Percentiles rank a stretch among this genome's conserved stretches.
Evolutionary conservation across 352 stramenopile species (phyloP).

Genomic region (Pythium sukuiense): DNA sequence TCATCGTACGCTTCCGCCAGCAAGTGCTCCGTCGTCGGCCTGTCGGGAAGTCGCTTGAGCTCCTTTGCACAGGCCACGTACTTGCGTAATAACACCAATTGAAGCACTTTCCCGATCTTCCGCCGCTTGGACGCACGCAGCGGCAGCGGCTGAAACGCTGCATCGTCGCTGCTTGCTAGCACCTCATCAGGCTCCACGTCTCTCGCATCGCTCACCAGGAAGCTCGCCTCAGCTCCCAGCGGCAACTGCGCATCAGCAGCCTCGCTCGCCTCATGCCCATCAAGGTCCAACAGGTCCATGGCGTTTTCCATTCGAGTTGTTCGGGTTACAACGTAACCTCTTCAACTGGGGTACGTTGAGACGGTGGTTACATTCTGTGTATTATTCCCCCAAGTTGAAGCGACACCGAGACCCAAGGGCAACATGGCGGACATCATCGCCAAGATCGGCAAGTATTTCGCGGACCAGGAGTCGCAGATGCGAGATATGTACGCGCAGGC

Average conservation of each 20-base stretch:
- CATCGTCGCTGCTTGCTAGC: conserved; percentile 4
- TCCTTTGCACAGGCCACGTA: conserved; percentile 66
- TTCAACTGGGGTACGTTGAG: neutral
- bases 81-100: conserved; percentile 54
- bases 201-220: neutral
- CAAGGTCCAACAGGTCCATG: neutral
- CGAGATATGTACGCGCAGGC: conserved; percentile 36
- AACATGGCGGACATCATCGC: conserved; percentile 61
- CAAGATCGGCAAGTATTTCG: conserved; percentile 73
- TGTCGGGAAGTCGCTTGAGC: conserved; percentile 42
- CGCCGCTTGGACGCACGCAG: conserved; percentile 28
- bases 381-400: conserved; percentile 17
- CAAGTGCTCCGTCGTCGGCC: conserved; percentile 53
- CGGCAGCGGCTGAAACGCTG: conserved; percentile 12
- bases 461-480: conserved; percentile 57
- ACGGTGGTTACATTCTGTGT: neutral
- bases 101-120: conserved; percentile 61
- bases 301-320: neutral
- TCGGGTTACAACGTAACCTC: neutral
- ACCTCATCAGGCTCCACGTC: conserved; percentile 13
- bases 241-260: neutral
- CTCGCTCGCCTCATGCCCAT: neutral
- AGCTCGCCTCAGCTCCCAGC: neutral
- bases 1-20: conserved; percentile 69
- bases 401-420: neutral